Evolutionary conservation across 2,329 filamentous ascomycete species (phyloP).

Genomic region (Penicillium hordei): DNA sequence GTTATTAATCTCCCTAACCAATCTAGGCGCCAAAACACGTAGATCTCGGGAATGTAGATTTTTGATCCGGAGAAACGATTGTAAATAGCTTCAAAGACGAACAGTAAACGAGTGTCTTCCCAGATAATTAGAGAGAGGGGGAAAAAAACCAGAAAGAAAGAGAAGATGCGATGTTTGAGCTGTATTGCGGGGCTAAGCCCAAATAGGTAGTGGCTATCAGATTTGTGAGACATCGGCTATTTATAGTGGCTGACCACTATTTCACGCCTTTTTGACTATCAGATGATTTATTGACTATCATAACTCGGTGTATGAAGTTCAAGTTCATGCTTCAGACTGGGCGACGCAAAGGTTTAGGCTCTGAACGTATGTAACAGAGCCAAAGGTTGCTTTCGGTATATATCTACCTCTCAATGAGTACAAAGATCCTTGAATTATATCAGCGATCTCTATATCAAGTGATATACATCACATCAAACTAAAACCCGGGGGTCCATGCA

Average conservation of each 20-base stretch:
- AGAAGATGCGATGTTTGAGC: constrained; percentile 15
- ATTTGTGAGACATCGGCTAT: constrained; percentile 27
- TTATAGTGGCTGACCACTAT: constrained; percentile 16
- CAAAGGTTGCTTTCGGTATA: background rate
- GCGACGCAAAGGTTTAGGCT: background rate
- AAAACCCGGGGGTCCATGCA: background rate
- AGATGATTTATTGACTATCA: background rate
- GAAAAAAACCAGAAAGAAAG: constrained; percentile 4
- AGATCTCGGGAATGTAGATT: constrained; percentile 19
- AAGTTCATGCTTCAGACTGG: background rate
- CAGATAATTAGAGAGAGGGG: background rate
- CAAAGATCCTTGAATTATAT: background rate
- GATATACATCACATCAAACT: background rate
- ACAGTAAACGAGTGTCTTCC: constrained; percentile 15
- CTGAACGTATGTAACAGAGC: too few species aligned
- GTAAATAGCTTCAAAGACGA: background rate
- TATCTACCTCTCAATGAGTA: background rate
- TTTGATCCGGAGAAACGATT: background rate
- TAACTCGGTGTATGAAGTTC: background rate
- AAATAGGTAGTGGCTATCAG: constrained; percentile 12
- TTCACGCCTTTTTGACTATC: background rate
- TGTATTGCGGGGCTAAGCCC: constrained; percentile 24
- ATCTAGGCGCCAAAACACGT: constrained; percentile 17
- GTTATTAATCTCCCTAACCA: constrained; percentile 7
- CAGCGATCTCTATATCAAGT: background rate